phyloP scores from a whole-genome alignment of 129 eudicot genomes.

The carrot (Daucus carota) region DNA sequence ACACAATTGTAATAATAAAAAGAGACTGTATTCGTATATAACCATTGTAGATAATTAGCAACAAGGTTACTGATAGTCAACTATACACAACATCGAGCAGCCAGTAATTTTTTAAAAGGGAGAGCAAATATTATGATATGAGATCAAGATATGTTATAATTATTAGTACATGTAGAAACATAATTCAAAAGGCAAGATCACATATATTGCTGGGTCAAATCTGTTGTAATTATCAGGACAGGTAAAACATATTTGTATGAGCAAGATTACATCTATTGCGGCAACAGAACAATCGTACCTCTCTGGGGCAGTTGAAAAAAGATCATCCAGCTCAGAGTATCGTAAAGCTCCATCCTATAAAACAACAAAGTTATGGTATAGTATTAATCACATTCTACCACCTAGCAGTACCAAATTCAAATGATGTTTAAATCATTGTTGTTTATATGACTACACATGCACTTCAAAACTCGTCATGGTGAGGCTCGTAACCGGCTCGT shows the following conservation, averaged over 20 bases:
- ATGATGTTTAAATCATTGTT: background rate
- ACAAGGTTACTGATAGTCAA: background rate
- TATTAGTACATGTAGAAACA: background rate
- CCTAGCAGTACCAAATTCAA: conserved; percentile 2
- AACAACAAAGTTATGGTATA: conserved; percentile 21
- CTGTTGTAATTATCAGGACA: background rate
- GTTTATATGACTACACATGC: background rate
- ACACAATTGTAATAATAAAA: background rate
- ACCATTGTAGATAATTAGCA: no score
- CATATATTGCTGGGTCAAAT: conserved; percentile 14
- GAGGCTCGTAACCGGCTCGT: no score
- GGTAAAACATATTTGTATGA: conserved; percentile 1
- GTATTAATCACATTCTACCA: conserved; percentile 13
- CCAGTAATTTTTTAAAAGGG: background rate
- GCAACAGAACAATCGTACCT: conserved; percentile 37
- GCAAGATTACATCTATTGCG: conserved; percentile 3
- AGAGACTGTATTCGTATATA: no score
- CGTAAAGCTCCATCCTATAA: conserved; percentile 75
- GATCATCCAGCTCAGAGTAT: conserved; percentile 66
- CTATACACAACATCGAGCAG: background rate
- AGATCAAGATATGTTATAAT: background rate
- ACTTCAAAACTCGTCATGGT: no score
- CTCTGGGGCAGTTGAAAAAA: conserved; percentile 97
- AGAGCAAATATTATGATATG: background rate
- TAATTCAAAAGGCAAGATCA: background rate